Percentiles rank a stretch among this genome's conserved stretches.
Evolutionary conservation across 2,329 filamentous ascomycete genomes (phyloP).

Genomic region (Penicillium crustosum): DNA sequence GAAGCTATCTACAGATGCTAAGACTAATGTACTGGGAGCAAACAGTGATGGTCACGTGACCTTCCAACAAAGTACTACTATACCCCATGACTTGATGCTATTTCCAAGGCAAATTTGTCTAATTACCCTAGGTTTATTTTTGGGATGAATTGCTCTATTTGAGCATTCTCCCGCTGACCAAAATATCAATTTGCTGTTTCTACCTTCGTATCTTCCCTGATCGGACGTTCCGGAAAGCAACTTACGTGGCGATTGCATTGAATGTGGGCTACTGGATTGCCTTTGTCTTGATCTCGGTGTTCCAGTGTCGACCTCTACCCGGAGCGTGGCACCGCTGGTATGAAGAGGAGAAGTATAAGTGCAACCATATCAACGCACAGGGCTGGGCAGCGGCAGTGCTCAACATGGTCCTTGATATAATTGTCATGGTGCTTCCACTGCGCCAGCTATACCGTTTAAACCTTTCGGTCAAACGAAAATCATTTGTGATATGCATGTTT

Average conservation of each 20-base stretch:
- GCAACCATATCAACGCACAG: constrained; percentile 41
- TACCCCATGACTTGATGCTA: constrained; percentile 22
- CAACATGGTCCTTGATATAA: constrained; percentile 34
- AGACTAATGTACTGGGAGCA: too few species aligned
- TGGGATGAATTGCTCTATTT: constrained; percentile 35
- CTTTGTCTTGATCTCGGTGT: constrained; percentile 39
- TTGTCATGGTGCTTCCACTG: constrained; percentile 33
- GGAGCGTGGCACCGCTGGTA: constrained; percentile 46
- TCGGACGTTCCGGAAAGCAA: constrained; percentile 32
- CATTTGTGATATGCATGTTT: constrained; percentile 39
- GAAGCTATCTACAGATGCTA: too few species aligned
- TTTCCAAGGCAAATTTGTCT: constrained; percentile 3
- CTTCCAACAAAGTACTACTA: too few species aligned
- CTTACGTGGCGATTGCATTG: constrained; percentile 34
- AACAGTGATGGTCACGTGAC: too few species aligned
- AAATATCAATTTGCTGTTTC: constrained; percentile 37
- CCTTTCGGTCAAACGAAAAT: constrained; percentile 32
- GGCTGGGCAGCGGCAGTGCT: constrained; percentile 37
- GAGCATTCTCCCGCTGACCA: constrained; percentile 34
- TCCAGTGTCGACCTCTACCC: constrained; percentile 40
- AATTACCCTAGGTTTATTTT: constrained; percentile 33
- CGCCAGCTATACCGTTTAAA: constrained; percentile 28
- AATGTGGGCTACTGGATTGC: constrained; percentile 31
- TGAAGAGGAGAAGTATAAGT: constrained; percentile 33
- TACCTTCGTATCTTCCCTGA: constrained; percentile 48